These are phyloP conservation scores for Teunomyces pallodes DNA, from an alignment of 805 yeast genomes.

Conservation along the genomic window DNA sequence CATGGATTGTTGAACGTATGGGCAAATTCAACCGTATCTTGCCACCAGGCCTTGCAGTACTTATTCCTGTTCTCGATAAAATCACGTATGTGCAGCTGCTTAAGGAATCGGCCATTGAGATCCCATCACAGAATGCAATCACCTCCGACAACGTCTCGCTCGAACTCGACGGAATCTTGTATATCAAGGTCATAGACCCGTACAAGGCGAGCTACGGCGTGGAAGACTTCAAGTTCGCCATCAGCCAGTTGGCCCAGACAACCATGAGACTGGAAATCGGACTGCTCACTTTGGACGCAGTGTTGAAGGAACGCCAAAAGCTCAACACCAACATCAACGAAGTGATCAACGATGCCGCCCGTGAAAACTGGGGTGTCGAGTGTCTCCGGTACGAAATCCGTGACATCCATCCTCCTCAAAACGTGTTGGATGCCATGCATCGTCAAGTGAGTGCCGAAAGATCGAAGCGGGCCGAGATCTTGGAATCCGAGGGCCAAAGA, in stretches of 20 bases:
- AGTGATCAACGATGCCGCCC: constrained; percentile 82
- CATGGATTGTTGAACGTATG: constrained; percentile 90
- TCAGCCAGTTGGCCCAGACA: constrained; percentile 83
- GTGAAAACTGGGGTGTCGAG: constrained; percentile 76
- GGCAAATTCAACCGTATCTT: constrained; percentile 69
- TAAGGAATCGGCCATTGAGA: constrained; percentile 82
- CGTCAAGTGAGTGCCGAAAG: constrained; percentile 86
- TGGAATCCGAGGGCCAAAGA: constrained; percentile 82
- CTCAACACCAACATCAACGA: constrained; percentile 70
- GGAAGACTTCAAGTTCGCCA: constrained; percentile 83
- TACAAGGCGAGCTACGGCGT: constrained; percentile 86
- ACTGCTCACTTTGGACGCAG: constrained; percentile 74
- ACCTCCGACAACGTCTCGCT: constrained; percentile 83
- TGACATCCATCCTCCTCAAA: constrained; percentile 83
- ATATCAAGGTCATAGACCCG: constrained; percentile 74
- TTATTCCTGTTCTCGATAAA: constrained; percentile 70
- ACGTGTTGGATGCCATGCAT: constrained; percentile 88
- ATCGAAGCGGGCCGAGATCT: constrained; percentile 81
- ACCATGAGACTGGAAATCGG: constrained; percentile 91
- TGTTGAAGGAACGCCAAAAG: constrained; percentile 70
- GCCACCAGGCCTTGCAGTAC: constrained; percentile 73
- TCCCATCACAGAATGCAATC: constrained; percentile 80
- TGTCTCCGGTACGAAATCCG: constrained; percentile 84
- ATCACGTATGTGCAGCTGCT: constrained; percentile 79
- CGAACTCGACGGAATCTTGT: constrained; percentile 81